These are phyloP conservation scores for Akanthomyces lecanii DNA, from an alignment of 2,329 filamentous ascomycete species.

Conservation along the genomic window DNA sequence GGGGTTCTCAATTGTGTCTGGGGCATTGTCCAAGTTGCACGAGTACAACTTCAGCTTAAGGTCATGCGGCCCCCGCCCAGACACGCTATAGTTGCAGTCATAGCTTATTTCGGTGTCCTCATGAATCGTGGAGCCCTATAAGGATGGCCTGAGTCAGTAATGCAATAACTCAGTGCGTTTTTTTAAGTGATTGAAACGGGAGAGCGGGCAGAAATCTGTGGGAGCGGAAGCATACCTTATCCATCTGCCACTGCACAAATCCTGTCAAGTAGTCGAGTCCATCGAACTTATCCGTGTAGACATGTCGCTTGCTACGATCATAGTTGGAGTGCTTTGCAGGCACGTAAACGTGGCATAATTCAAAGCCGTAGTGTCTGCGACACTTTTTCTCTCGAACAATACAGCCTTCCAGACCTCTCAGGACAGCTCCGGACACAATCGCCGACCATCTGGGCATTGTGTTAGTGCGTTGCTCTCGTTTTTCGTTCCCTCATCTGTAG, in stretches of 20 bases:
- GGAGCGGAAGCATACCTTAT: neutral
- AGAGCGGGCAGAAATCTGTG: too few species aligned
- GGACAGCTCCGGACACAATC: constrained; percentile 15
- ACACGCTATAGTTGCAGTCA: too few species aligned
- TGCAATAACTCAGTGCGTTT: too few species aligned
- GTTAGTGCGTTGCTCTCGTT: too few species aligned
- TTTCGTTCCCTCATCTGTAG: too few species aligned
- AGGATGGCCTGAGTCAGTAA: too few species aligned
- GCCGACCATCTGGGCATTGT: constrained; percentile 18
- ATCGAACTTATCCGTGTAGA: neutral
- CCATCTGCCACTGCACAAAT: neutral
- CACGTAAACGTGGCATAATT: fast-evolving
- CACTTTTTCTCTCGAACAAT: constrained; percentile 18
- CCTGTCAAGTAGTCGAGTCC: neutral
- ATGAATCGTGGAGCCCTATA: too few species aligned
- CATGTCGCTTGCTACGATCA: neutral
- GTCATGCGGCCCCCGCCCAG: too few species aligned
- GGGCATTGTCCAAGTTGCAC: neutral
- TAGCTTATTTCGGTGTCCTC: too few species aligned
- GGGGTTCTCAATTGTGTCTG: neutral
- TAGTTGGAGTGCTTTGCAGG: fast-evolving
- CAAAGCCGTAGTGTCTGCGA: constrained; percentile 12
- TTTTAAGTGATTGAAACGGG: too few species aligned
- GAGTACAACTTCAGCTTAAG: neutral
- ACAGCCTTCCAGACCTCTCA: constrained; percentile 16